These are phyloP conservation scores for Puccinia hordei DNA, from an alignment of 1,284 basidiomycete genomes.

Conservation along the genomic window DNA sequence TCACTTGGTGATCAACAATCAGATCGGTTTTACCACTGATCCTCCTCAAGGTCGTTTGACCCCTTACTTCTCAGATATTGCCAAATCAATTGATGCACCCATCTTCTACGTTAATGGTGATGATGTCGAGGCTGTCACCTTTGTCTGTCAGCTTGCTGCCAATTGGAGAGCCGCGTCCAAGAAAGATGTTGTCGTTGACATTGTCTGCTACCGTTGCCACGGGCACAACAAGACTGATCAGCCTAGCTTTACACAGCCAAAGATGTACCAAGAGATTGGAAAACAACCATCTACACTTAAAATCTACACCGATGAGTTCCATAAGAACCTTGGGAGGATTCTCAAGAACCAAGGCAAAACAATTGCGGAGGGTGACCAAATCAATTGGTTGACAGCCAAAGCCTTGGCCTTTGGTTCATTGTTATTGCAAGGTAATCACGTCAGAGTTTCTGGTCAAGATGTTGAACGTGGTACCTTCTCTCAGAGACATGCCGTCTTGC, in stretches of 20 bases:
- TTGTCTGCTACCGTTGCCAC: conserved; percentile 97
- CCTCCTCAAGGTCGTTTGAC: conserved; percentile 96
- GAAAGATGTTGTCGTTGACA: conserved; percentile 97
- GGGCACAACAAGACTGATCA: conserved; percentile 99
- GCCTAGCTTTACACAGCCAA: conserved; percentile 96
- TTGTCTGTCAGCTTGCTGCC: conserved; percentile 96
- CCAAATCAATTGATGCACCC: conserved; percentile 96
- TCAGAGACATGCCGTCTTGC: conserved; percentile 95
- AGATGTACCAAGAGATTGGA: conserved; percentile 98
- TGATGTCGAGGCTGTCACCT: conserved; percentile 78
- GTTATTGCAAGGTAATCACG: conserved; percentile 87
- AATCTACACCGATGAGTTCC: conserved; percentile 87
- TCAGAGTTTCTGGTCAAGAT: no score
- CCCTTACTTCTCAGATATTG: no score
- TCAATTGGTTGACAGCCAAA: conserved; percentile 98
- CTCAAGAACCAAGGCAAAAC: conserved; percentile 82
- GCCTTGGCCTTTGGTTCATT: conserved; percentile 94
- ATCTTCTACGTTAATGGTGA: conserved; percentile 99
- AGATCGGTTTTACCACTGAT: conserved; percentile 99
- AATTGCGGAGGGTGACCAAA: no score
- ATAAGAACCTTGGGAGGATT: conserved; percentile 93
- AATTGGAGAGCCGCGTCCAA: no score
- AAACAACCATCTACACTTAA: no score
- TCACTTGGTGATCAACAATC: conserved; percentile 99
- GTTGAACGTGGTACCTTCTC: no score